Evolutionary conservation across 2,329 filamentous ascomycete genomes (phyloP), one percentile per base, ranked within the genome.

Genomic region (Herpomyces periplanetae): DNA sequence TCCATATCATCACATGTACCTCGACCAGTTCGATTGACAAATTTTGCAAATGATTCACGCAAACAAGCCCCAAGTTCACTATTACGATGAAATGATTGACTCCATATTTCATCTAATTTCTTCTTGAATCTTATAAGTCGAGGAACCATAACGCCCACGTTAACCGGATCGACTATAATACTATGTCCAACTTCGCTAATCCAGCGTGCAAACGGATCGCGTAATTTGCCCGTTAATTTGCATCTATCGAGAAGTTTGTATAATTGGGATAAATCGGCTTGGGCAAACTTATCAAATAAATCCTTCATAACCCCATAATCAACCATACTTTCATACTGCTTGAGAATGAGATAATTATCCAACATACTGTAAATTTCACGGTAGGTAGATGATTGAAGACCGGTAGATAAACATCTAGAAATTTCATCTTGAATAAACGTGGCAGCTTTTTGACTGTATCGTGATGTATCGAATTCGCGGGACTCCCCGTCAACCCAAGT

Each of bases 11-110:
- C 45, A 4, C 53, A 49, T 1, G 53, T 57, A 31, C 60, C 64
- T 32, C 62, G 62, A n/a, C n/a, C n/a, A 3, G 48, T 52, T 35
- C 80, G 66, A 36, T 96, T 96, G 47, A 96, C 87, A 30, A 91
- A 88, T 1, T 46, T 50, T 20, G 65, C 60, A 32, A 96, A 91
- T 0, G 68, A 52, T 30, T 88, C 69, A 21, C 80, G 54, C 27
- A 96, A 47, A 5, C 51, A 55, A 34, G 73, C 64, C 0, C 58
- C 51, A 18, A 91, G 57, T 10, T 54, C 49, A n/a, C 69, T 55
- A 27, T 87, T 54, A 20, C 55, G 56, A 17, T 51, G 46, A 31
- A 96, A 88, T 0, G 69, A 59, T 18, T 61, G 51, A 15, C 56
- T 52, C 33, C 69, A 62, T 28, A 75, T 57, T 15, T 57, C 40